phyloP scores from a whole-genome alignment of 2,329 filamentous ascomycete species.

The Coleophoma cylindrospora region DNA sequence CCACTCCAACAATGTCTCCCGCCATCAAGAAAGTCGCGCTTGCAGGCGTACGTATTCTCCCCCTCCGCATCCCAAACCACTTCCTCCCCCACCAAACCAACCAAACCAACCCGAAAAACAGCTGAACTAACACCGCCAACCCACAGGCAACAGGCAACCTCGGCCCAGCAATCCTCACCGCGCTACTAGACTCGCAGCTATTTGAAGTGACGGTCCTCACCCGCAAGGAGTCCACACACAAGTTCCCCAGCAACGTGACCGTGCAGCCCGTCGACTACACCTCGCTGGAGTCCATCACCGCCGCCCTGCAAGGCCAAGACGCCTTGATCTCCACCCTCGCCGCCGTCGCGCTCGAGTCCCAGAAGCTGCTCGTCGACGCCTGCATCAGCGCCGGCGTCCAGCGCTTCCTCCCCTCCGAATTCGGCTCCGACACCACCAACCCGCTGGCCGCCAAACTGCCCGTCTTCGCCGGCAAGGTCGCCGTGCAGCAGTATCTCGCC shows the following conservation, averaged over 20 bases:
- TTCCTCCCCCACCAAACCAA: neutral
- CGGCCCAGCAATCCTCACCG: constrained; percentile 17
- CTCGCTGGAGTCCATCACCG: constrained; percentile 32
- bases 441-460: constrained; percentile 36
- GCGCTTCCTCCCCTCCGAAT: constrained; percentile 59
- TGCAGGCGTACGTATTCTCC: constrained; percentile 7
- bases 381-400: constrained; percentile 52
- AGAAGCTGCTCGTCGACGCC: constrained; percentile 50
- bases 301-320: constrained; percentile 50
- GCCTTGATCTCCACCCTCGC: constrained; percentile 48
- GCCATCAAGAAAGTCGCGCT: constrained; percentile 20
- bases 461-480: constrained; percentile 45
- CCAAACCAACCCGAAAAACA: neutral
- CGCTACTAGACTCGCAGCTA: constrained; percentile 16
- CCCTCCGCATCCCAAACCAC: too few species aligned
- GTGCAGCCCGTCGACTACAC: constrained; percentile 40
- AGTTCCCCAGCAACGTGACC: constrained; percentile 28
- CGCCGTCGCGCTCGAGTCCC: constrained; percentile 28
- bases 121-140: neutral
- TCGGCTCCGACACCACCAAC: constrained; percentile 34
- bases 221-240: constrained; percentile 25
- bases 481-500: constrained; percentile 33
- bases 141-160: constrained; percentile 14
- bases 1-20: too few species aligned
- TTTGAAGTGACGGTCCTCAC: constrained; percentile 46